phyloP scores from a whole-genome alignment of 2,329 filamentous ascomycete genomes.

The Byssochlamys sp. region DNA sequence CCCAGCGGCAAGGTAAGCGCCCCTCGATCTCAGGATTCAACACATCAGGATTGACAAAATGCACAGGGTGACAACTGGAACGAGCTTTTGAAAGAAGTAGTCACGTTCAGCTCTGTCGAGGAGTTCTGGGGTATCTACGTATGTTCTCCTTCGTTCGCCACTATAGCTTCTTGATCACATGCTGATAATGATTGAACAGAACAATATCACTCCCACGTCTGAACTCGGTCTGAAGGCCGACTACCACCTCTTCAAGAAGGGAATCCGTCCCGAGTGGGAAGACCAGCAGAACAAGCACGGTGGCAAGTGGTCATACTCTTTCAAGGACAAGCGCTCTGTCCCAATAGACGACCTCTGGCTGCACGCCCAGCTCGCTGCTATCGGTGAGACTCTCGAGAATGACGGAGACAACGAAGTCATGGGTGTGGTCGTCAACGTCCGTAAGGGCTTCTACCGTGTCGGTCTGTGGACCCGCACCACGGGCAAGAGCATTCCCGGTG shows the following conservation, averaged over 20 bases:
- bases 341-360: conserved; percentile 95
- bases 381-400: conserved; percentile 92
- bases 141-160: conserved; percentile 34
- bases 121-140: conserved; percentile 99
- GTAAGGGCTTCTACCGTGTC: conserved; percentile 95
- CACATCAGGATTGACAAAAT: conserved; percentile 7
- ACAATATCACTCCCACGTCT: conserved; percentile 94
- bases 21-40: neutral
- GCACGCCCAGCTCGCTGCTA: conserved; percentile 89
- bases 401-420: conserved; percentile 92
- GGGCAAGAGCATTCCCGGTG: conserved; percentile 69
- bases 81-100: conserved; percentile 93
- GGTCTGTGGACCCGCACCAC: conserved; percentile 94
- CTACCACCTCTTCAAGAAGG: conserved; percentile 98
- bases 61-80: conserved; percentile 92
- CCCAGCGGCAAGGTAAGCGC: conserved; percentile 75
- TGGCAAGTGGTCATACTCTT: conserved; percentile 96
- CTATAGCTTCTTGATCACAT: neutral
- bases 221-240: conserved; percentile 95
- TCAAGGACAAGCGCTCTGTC: conserved; percentile 87
- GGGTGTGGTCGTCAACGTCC: conserved; percentile 97
- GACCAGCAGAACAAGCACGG: conserved; percentile 97
- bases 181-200: conserved; percentile 47
- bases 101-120: conserved; percentile 96
- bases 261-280: conserved; percentile 96